Conservation (phyloP, 2,329 filamentous ascomycete genomes). For the Aureobasidium sp. region DNA sequence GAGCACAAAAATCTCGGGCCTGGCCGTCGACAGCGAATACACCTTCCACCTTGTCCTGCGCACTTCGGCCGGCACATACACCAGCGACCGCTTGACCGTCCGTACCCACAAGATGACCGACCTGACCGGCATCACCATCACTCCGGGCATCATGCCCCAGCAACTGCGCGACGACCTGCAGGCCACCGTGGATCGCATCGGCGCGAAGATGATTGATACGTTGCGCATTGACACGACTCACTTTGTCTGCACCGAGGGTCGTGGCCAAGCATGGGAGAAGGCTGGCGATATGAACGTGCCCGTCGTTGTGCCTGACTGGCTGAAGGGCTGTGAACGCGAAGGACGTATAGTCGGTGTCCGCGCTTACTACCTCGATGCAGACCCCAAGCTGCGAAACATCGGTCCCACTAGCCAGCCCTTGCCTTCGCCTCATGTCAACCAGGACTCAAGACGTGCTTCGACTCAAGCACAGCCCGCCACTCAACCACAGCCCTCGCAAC, state of each 20-base stretch:
- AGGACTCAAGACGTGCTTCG: neutral
- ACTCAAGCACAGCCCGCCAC: neutral
- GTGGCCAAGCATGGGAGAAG: slow-evolving; percentile 89
- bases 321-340: slow-evolving; percentile 90
- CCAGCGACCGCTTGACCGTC: slow-evolving; percentile 75
- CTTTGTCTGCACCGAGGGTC: slow-evolving; percentile 91
- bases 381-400: slow-evolving; percentile 54
- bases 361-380: slow-evolving; percentile 91
- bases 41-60: slow-evolving; percentile 86
- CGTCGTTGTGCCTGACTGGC: slow-evolving; percentile 93
- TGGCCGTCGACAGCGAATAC: slow-evolving; percentile 96
- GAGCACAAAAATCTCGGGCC: slow-evolving; percentile 91
- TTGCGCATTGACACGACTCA: slow-evolving; percentile 97
- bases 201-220: slow-evolving; percentile 81
- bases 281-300: slow-evolving; percentile 97
- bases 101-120: slow-evolving; percentile 99
- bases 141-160: slow-evolving; percentile 74
- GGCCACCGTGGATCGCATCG: slow-evolving; percentile 75
- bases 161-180: slow-evolving; percentile 65
- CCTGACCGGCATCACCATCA: slow-evolving; percentile 89
- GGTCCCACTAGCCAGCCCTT: slow-evolving; percentile 30
- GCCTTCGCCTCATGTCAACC: slow-evolving; percentile 14
- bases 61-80: slow-evolving; percentile 81
- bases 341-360: slow-evolving; percentile 89
- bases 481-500: slow-evolving; percentile 10